A percentile compares a stretch with the other conserved stretches of the same genome.
Evolutionary conservation across 2,329 filamentous ascomycete species (phyloP).

Genomic region (Orbilia oligospora): DNA sequence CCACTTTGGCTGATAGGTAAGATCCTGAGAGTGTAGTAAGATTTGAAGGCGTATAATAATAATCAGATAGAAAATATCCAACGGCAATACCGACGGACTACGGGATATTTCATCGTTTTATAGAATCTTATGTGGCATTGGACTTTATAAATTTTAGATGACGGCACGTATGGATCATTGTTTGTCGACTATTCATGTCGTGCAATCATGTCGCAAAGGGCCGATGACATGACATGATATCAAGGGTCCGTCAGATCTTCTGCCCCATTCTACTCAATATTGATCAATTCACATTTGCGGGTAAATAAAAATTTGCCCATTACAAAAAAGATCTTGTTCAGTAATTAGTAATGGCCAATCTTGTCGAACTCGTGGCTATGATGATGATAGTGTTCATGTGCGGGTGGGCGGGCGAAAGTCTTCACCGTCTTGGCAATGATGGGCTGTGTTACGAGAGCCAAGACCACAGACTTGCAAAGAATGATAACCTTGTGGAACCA

Average conservation of each 20-base stretch:
- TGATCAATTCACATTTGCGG: constrained; percentile 2
- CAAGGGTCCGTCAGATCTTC: constrained; percentile 7
- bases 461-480: neutral
- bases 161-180: too few relatives aligned
- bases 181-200: neutral
- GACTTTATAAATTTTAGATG: too few relatives aligned
- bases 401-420: neutral
- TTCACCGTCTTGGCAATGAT: constrained; percentile 33
- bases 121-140: too few relatives aligned
- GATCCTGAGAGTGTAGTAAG: too few relatives aligned
- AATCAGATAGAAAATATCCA: neutral
- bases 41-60: too few relatives aligned
- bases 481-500: neutral
- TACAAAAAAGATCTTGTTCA: neutral
- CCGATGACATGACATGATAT: constrained; percentile 5
- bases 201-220: neutral
- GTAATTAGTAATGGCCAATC: too few relatives aligned
- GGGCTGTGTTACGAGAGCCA: constrained; percentile 46
- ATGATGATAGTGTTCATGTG: constrained; percentile 13
- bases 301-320: neutral
- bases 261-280: neutral
- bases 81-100: neutral
- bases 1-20: neutral
- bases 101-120: too few relatives aligned
- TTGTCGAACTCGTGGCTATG: neutral